Conservation (phyloP, 352 stramenopile species). For the Ophiocytium majus region DNA sequence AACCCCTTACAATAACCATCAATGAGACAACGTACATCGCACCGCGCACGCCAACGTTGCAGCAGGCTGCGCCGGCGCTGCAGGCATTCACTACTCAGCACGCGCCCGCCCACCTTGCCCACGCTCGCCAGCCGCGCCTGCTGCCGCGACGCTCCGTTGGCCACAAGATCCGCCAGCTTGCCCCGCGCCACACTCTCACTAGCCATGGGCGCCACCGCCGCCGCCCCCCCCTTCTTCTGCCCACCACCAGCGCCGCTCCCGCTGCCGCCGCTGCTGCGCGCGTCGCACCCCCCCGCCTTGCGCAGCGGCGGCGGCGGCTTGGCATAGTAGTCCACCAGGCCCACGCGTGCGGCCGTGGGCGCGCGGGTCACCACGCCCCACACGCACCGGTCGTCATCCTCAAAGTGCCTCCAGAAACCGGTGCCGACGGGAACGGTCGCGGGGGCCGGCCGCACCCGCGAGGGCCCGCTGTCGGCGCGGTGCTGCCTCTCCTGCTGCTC, state of each 20-base stretch:
- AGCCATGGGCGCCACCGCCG: background rate
- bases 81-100: no score
- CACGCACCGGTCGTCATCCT: background rate
- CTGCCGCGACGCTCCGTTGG: background rate
- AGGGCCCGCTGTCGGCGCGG: no score
- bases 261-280: background rate
- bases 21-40: no score
- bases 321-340: background rate
- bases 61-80: no score
- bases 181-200: background rate
- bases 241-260: background rate
- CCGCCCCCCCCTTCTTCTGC: no score
- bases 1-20: no score
- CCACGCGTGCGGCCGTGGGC: background rate
- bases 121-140: background rate
- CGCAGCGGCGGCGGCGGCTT: background rate
- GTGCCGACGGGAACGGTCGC: background rate
- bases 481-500: slow-evolving; percentile 8
- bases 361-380: background rate
- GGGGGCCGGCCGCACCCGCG: no score
- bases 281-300: background rate
- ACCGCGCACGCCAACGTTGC: no score
- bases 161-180: background rate
- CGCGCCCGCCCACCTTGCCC: slow-evolving; percentile 14
- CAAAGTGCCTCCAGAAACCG: background rate